Evolutionary conservation across 1,284 basidiomycete genomes (phyloP), one percentile per base, ranked within the genome.

Genomic region (Apiotrichum laibachii): DNA sequence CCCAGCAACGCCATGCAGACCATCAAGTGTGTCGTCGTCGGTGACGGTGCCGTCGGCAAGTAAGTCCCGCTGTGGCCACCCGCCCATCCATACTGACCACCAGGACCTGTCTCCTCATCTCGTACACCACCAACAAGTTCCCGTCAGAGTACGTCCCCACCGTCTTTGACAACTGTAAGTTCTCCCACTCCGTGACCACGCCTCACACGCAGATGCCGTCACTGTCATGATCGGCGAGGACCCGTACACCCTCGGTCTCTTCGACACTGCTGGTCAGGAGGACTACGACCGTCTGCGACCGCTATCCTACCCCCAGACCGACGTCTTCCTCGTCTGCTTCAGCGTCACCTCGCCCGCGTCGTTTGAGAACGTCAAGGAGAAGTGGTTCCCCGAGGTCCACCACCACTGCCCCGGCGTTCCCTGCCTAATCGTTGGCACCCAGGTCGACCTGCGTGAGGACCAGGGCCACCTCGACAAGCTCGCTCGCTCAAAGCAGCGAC

Each of bases 191-290:
- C 54, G 66, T 13, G 53, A 58, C 61, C 50, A 21, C 39, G 11
- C 13, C 21, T 52, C 21, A 50, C 11, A 39, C 34, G 15, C 78
- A 94, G 93, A 98, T 81, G 94, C 95, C 54, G 96, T 98, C 65
- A 98, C 95, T 12, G 96, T 99, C 66, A 99, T 99, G 95, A 98
- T 99, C 80, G 96, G 95, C 60, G 96, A 98, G 76, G 95, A 98
- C 80, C 95, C 95, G 55, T 98, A 98, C 82, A 99, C 96, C 62
- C 83, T 99, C 70, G 96, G 96, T 59, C 81, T 99, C 64, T 99
- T 99, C 80, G 95, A 99, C 84, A 99, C 95, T 62, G 95, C 95
- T 69, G 91, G 95, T 79, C 95, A 99, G 84, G 95, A 99, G 83
- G 95, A 99, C 85, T 99, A 99, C 80, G 96, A 99, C 80, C 90